Evolutionary conservation across 192 early-diverging fungal species (phyloP).

Genomic region (Linnemannia exigua): DNA sequence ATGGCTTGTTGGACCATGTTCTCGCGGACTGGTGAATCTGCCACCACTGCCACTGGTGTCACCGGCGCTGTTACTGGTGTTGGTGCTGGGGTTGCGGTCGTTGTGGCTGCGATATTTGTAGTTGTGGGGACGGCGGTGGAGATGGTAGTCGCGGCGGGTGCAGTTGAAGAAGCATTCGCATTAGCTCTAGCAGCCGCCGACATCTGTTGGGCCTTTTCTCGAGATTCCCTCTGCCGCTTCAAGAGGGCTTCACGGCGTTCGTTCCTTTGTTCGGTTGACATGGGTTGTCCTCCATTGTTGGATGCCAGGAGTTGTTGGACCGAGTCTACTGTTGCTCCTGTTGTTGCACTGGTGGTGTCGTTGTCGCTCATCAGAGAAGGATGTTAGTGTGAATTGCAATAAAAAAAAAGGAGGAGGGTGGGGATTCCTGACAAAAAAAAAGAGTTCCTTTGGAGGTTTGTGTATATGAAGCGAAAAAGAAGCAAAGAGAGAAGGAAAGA

Average conservation of each 20-base stretch:
- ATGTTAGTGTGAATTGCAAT: not conserved
- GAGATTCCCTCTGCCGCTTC: slow-evolving; percentile 34
- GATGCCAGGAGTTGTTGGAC: slow-evolving; percentile 41
- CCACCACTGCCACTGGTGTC: not conserved
- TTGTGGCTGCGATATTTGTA: not conserved
- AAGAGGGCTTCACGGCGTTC: slow-evolving; percentile 47
- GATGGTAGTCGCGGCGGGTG: not conserved
- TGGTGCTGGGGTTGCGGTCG: not conserved
- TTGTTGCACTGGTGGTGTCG: slow-evolving; percentile 11
- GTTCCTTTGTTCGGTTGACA: slow-evolving; percentile 52
- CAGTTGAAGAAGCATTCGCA: not conserved
- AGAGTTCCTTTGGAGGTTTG: not conserved
- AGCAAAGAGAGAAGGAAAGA: not conserved
- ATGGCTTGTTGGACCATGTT: slow-evolving; percentile 72
- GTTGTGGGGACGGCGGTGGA: not conserved
- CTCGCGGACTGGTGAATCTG: slow-evolving; percentile 62
- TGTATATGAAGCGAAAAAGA: not conserved
- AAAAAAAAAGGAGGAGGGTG: not conserved
- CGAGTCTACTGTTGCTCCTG: slow-evolving; percentile 12
- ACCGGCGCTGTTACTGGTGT: not conserved
- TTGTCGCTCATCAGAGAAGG: slow-evolving; percentile 35
- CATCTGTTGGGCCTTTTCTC: slow-evolving; percentile 49
- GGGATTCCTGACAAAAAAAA: not conserved
- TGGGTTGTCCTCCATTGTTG: slow-evolving; percentile 24
- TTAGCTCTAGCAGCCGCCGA: slow-evolving; percentile 46